Base-by-base conservation (phyloP, 2,329 filamentous ascomycete species). In the Nannizzia gypsea region DNA sequence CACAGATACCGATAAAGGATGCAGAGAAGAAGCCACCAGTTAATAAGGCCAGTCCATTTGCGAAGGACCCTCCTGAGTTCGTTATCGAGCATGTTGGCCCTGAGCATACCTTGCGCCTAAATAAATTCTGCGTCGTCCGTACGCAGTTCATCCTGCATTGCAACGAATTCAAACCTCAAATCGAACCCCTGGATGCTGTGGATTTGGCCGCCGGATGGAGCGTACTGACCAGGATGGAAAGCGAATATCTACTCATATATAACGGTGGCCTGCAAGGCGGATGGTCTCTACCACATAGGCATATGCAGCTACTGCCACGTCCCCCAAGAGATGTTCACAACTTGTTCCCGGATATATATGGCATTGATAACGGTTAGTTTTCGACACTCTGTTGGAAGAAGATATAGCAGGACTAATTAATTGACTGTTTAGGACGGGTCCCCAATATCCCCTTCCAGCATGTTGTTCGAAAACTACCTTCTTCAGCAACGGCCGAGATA, bases 91-190 rank as follows among this genome's bases (percentile, higher is more conserved):
- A 61, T 44, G 59, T 64, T 28, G 55, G 57, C 9, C 40, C 60
- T 0, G 64, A 61, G 31, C 64, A 66, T 59, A 65, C 62, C 15
- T 44, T 66, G 24, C 63, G 64, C 34, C 59, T 66, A 46, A 66
- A 66, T 60, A 66, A 66, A 52, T 66, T 64, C 56, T 65, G 64
- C 52, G 62, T 63, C 26, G 56, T 65, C 15, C 63, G 64, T 4
- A 63, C 64, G 1, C 64, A 65, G 57, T 61, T 66, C 44, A 61
- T 66, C 34, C 36, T 66, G 28, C 64, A 65, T 55, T 63, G 63
- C n/a, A 63, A 59, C 52, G 61, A 66, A 22, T 66, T 63, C 58
- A 60, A 65, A 44, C 55, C 59, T 20, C 64, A 66, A 42, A 63
- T 63, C 17, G 63, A 66, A 28, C 52, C 61, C 2, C 57, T 66